A percentile compares a stretch with the other conserved stretches of the same genome.
phyloP scores from a whole-genome alignment of 495 filamentous ascomycete species.

The Penicillium pulvis region DNA sequence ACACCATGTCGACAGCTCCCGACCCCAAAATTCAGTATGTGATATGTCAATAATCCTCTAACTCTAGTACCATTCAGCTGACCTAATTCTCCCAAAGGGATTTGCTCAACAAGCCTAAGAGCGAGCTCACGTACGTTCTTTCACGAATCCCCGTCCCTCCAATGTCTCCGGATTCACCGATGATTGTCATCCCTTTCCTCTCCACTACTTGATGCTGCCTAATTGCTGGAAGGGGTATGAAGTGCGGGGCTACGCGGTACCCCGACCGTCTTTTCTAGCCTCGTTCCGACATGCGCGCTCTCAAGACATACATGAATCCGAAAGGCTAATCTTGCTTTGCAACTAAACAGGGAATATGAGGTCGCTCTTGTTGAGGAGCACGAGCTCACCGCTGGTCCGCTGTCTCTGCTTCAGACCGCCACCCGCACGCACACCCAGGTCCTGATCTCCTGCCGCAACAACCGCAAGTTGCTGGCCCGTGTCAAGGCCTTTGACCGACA shows the following conservation, averaged over 20 bases:
- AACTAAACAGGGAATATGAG: constrained; percentile 74
- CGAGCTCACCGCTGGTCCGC: constrained; percentile 82
- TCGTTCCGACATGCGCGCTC: constrained; percentile 28
- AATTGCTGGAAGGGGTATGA: neutral
- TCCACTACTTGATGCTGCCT: constrained; percentile 13
- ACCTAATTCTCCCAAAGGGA: constrained; percentile 54
- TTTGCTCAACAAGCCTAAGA: constrained; percentile 76
- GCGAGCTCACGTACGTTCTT: constrained; percentile 72
- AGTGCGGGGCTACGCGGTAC: constrained; percentile 19
- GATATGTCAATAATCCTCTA: constrained; percentile 23
- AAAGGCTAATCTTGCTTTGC: constrained; percentile 28
- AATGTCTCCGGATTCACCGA: constrained; percentile 12
- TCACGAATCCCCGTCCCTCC: constrained; percentile 2
- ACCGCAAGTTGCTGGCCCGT: constrained; percentile 78
- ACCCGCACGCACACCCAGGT: constrained; percentile 87
- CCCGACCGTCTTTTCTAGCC: constrained; percentile 13
- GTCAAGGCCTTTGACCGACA: constrained; percentile 92
- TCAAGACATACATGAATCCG: constrained; percentile 18
- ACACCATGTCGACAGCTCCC: constrained; percentile 58
- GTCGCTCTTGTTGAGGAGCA: constrained; percentile 85
- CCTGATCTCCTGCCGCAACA: constrained; percentile 86
- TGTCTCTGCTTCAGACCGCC: constrained; percentile 91
- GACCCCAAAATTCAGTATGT: constrained; percentile 79
- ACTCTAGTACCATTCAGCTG: constrained; percentile 8
- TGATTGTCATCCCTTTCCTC: neutral